Evolutionary conservation across 208 protist species (phyloP), one percentile per base, ranked within the genome.

Genomic region (Borovskyia barvae): DNA sequence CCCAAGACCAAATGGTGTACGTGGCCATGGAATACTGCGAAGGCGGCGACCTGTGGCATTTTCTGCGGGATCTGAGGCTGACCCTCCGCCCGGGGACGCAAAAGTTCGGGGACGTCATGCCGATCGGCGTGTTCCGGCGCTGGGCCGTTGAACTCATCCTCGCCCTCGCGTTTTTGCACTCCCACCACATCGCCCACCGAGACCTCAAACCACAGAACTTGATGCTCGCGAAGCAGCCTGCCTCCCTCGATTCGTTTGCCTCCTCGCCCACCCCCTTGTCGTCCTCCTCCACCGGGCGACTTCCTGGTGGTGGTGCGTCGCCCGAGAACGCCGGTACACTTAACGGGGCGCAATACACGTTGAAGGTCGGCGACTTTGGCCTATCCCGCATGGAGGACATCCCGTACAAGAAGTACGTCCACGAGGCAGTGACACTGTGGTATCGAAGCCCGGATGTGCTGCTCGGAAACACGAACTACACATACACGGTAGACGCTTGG

Each of bases 1-100:
- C 92, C 2, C 49, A 39, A 19, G 64, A 61, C 29, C 75, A 78
- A 7, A 92, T 92, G 30, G 82, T 98, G 3, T 97, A 94, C 29
- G 67, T 99, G 8, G 97, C 97, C 1, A 97, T 98, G 43, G 97
- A 99, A 77, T 98, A 86, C 76, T 83, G 98, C 37, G 95, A 98
- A 7, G 77, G 95, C 15, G 84, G 97, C 17, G 97, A 99, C 64
- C 66, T 99, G 46, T 97, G 97, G 69, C 88, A 91, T 54, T 98
- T 92, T 59, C 60, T 99, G 40, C 72, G 69, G 0, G 58, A 69
- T 39, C 22, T 63, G 17, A 68, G 60, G 22, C 5, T 60, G 15
- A 35, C 51, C 2, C 17, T 68, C 20, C 45, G 39, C 17, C 45
- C 51, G 14, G 54, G 54, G 3, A 37, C 50, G 17, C 67, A 30